Evolutionary conservation across 2,329 filamentous ascomycete genomes (phyloP), one percentile per base, ranked within the genome.

Genomic region (Colletotrichum zoysiae): DNA sequence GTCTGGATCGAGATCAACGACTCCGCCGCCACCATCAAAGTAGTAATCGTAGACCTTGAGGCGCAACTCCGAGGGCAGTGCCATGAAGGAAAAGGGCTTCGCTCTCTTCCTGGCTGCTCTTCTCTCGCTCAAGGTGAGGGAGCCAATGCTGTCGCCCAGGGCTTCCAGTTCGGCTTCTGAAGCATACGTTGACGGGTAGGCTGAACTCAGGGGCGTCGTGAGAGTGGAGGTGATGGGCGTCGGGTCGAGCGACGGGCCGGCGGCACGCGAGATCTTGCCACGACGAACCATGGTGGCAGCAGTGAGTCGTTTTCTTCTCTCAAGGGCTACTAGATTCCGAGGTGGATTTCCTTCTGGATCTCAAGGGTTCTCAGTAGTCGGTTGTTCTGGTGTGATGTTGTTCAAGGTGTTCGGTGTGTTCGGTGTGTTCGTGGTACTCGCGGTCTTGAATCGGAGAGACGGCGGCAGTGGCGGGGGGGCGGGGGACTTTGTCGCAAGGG

Each of bases 61-160:
- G 9, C 93, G 90, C 40, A 95, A 80, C 78, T 95, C 93, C 0
- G 88, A 86, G 0, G 93, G 92, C 1, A 95, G 83, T 40, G 87
- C 83, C 70, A 94, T 85, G 78, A 95, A 92, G 9, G 83, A 87
- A 67, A 93, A 93, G 0, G 88, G 85, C 56, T 81, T 79, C 2
- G 81, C 77, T 23, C 57, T 26, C 57, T 26, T 62, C 26, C 59
- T 0, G 55, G 58, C 38, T 59, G 67, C 65, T 74, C 75, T 55
- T 74, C 65, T 26, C 74, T 70, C 33, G 76, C 65, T 2, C 81
- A 81, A 60, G 82, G 80, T 84, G 23, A 89, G 77, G 2, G 81
- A 79, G 50, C 82, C 80, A 48, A 86, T 74, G 6, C 80, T 78
- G 66, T 81, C 78, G 23, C 83, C 77, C 6, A 82, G 81, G n/a